Conservation (phyloP, 2,329 filamentous ascomycete genomes). For the Phaeoacremonium minimum region DNA sequence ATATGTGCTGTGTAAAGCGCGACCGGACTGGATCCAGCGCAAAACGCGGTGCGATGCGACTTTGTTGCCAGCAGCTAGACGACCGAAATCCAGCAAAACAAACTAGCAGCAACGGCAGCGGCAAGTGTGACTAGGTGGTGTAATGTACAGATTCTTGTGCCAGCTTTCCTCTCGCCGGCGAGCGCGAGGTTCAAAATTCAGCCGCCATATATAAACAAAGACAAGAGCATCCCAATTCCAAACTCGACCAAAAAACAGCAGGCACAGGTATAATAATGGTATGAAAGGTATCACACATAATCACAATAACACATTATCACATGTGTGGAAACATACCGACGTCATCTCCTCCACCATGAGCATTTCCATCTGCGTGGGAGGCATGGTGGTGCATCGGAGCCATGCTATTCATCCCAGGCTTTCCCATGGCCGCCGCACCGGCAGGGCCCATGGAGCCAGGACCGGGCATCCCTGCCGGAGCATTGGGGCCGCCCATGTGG, state of each 20-base stretch:
- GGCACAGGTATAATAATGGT: constrained; percentile 22
- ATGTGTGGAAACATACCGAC: constrained; percentile 98
- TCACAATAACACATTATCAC: constrained; percentile 52
- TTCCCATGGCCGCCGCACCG: constrained; percentile 53
- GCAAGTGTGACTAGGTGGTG: constrained; percentile 38
- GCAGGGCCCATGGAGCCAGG: constrained; percentile 59
- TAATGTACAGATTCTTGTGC: constrained; percentile 53
- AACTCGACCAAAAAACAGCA: constrained; percentile 21
- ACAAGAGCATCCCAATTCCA: constrained; percentile 19
- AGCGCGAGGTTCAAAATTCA: constrained; percentile 21
- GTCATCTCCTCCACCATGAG: constrained; percentile 70
- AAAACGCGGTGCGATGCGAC: constrained; percentile 27
- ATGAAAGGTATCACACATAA: constrained; percentile 21
- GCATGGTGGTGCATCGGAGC: constrained; percentile 73
- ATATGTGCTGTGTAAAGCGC: constrained; percentile 23
- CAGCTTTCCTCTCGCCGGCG: constrained; percentile 31
- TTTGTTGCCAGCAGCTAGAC: constrained; percentile 31
- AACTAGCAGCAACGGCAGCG: constrained; percentile 25
- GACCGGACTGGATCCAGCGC: constrained; percentile 26
- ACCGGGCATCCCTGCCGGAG: constrained; percentile 60
- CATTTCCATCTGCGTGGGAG: constrained; percentile 62
- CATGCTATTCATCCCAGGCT: constrained; percentile 64
- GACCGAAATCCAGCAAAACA: constrained; percentile 38
- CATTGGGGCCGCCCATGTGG: constrained; percentile 52
- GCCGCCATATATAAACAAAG: constrained; percentile 23